Evolutionary conservation across 345 rosid species (phyloP).

Genomic region (Carallia brachiata): DNA sequence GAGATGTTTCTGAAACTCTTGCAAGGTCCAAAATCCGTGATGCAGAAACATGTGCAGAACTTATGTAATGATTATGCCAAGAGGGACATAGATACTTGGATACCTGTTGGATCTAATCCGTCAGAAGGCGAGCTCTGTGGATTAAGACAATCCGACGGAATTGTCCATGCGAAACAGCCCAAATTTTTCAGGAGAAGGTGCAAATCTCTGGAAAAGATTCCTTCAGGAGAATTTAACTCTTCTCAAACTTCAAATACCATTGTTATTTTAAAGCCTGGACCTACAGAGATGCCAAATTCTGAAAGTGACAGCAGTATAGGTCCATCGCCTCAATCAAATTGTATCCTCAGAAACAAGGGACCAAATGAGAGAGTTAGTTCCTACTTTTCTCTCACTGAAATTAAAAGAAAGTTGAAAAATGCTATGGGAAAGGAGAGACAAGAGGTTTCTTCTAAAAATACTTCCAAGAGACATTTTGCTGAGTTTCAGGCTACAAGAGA

Average conservation of each 20-base stretch:
- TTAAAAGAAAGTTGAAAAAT: conserved; percentile 77
- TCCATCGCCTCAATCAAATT: conserved; percentile 40
- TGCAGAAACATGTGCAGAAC: conserved; percentile 46
- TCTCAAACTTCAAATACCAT: conserved; percentile 59
- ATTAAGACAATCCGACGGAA: conserved; percentile 37
- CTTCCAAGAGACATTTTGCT: conserved; percentile 27
- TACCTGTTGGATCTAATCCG: conserved; percentile 21
- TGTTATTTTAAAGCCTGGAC: conserved; percentile 79
- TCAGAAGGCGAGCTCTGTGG: conserved; percentile 36
- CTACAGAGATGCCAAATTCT: conserved; percentile 33
- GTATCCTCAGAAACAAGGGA: conserved; percentile 34
- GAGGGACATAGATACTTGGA: not conserved
- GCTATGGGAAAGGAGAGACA: conserved; percentile 78
- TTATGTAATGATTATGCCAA: conserved; percentile 43
- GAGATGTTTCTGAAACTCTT: conserved; percentile 73
- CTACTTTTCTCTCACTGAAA: conserved; percentile 62
- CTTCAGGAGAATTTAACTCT: conserved; percentile 28
- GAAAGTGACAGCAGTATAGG: conserved; percentile 38
- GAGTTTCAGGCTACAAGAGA: conserved; percentile 24
- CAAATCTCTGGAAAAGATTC: conserved; percentile 48
- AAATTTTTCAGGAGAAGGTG: conserved; percentile 62
- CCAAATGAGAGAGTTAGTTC: conserved; percentile 53
- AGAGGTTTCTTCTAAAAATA: conserved; percentile 26
- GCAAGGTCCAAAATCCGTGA: conserved; percentile 67
- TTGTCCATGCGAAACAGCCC: conserved; percentile 42